Conservation (phyloP, 257 asterid genomes). For the Penstemon eatonii region DNA sequence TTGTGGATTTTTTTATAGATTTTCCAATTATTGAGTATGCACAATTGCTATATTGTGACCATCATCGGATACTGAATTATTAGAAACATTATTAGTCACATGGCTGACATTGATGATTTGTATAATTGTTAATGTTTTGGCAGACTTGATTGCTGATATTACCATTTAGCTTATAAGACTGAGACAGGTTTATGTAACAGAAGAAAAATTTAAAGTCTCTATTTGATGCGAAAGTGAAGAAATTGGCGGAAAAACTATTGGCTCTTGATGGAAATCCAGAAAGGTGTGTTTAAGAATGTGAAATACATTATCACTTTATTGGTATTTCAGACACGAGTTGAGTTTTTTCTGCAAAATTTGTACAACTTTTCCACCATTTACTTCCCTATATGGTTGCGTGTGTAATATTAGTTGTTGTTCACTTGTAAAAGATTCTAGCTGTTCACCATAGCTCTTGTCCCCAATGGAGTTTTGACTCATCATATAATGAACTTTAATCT, state of each 20-base stretch:
- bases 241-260: conserved; percentile 69
- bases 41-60: background rate
- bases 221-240: conserved; percentile 77
- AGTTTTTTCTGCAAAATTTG: background rate
- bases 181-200: conserved; percentile 69
- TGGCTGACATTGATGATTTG: conserved; percentile 17
- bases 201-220: conserved; percentile 66
- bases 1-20: too few species aligned
- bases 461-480: conserved; percentile 6
- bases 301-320: conserved; percentile 11
- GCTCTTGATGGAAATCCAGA: conserved; percentile 57
- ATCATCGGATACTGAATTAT: background rate
- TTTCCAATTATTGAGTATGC: background rate
- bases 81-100: background rate
- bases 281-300: conserved; percentile 42
- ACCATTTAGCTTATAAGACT: conserved; percentile 39
- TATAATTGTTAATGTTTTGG: conserved; percentile 11
- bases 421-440: conserved; percentile 7
- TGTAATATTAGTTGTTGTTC: background rate
- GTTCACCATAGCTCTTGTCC: background rate
- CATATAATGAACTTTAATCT: background rate
- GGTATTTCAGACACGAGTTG: background rate
- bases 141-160: conserved; percentile 29
- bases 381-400: background rate
- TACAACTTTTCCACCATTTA: background rate